phyloP scores from a whole-genome alignment of 768 basidiomycete genomes.

The Exidia glandulosa region DNA sequence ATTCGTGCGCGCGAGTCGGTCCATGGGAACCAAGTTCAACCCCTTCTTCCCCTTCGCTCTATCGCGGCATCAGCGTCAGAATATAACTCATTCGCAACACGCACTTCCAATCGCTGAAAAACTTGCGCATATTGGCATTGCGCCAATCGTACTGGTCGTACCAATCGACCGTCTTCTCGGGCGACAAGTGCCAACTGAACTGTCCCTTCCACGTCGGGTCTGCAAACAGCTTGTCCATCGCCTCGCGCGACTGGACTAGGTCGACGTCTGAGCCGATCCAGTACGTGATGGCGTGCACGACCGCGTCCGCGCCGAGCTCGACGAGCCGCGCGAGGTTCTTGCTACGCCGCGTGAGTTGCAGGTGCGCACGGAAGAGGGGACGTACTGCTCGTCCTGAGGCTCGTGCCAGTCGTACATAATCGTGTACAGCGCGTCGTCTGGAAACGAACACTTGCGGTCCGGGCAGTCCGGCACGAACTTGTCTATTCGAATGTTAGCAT shows the following conservation, averaged over 20 bases:
- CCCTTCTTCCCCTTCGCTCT: neutral
- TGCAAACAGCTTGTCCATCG: neutral
- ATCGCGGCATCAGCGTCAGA: no score
- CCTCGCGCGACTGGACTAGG: neutral
- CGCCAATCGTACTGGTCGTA: neutral
- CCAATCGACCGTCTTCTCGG: neutral
- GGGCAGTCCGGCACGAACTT: no score
- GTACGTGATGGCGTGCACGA: neutral
- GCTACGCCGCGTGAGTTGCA: neutral
- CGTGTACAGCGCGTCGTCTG: neutral
- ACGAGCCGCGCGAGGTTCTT: neutral
- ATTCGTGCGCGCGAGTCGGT: neutral
- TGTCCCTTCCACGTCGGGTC: neutral
- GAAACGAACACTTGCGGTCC: neutral
- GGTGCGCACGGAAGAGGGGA: no score
- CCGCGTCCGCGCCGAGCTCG: neutral
- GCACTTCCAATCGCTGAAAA: neutral
- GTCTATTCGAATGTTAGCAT: no score
- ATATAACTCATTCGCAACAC: no score
- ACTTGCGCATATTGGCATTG: neutral
- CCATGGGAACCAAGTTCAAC: neutral
- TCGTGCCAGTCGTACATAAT: neutral
- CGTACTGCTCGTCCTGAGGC: neutral
- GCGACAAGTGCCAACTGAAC: neutral
- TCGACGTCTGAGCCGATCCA: neutral